phyloP scores from a whole-genome alignment of 2,329 filamentous ascomycete species.

The Alternaria angustiovoidea region DNA sequence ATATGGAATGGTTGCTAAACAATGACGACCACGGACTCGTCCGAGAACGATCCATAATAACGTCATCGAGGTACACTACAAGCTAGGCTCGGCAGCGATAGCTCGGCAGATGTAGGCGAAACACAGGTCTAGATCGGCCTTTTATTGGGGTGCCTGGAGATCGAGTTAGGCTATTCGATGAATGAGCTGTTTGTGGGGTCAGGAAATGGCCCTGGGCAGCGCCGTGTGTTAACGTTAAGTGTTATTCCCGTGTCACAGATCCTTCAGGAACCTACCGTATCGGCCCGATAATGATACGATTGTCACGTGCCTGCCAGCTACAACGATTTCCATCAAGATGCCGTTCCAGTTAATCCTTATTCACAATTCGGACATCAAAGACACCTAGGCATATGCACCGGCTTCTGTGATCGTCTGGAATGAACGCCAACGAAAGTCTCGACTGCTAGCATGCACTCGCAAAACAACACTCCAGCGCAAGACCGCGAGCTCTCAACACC shows the following conservation, averaged over 20 bases:
- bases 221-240: neutral
- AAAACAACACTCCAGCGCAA: neutral
- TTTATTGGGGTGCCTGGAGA: neutral
- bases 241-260: constrained; percentile 1
- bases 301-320: neutral
- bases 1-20: neutral
- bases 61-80: constrained; percentile 14
- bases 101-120: constrained; percentile 20
- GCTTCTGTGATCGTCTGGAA: neutral
- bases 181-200: constrained; percentile 1
- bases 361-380: too few relatives aligned
- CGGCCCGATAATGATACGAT: constrained; percentile 10
- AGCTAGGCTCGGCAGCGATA: neutral
- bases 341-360: neutral
- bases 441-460: neutral
- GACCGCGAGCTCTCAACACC: neutral
- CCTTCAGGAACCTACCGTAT: neutral
- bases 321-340: neutral
- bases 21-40: neutral
- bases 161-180: constrained; percentile 2
- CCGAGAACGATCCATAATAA: constrained; percentile 9
- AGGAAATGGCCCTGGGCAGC: neutral
- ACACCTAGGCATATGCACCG: neutral
- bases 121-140: neutral
- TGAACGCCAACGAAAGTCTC: neutral